These are phyloP conservation scores for Spiraea crenata DNA, from an alignment of 331 rosid species.

Conservation along the genomic window DNA sequence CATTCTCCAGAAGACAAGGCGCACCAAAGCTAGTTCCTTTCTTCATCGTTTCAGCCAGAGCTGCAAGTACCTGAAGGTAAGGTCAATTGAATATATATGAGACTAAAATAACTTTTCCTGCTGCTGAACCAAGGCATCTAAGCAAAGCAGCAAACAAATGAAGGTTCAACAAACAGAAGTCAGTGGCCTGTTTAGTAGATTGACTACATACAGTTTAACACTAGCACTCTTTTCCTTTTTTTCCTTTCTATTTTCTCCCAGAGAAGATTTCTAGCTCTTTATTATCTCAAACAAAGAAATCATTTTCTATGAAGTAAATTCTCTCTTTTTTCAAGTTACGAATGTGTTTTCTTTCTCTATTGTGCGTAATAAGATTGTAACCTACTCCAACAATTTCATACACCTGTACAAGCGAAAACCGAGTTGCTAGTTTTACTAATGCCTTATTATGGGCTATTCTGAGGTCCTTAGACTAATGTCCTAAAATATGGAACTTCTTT, in stretches of 20 bases:
- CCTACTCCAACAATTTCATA: neutral
- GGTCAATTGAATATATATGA: constrained; percentile 11
- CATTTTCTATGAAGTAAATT: neutral
- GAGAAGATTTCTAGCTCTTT: neutral
- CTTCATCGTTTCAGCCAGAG: constrained; percentile 84
- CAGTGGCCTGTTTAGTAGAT: neutral
- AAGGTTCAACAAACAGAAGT: neutral
- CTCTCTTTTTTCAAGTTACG: neutral
- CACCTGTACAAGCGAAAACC: neutral
- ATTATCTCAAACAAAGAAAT: neutral
- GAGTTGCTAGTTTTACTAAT: neutral
- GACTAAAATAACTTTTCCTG: neutral
- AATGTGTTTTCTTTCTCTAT: neutral
- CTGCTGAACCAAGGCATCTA: neutral
- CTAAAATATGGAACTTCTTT: no score
- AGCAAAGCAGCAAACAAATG: neutral
- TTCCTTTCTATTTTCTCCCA: neutral
- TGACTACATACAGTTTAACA: neutral
- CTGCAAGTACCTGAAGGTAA: constrained; percentile 75
- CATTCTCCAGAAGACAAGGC: constrained; percentile 81
- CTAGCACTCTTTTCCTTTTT: neutral
- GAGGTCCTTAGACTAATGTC: neutral
- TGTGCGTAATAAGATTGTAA: neutral
- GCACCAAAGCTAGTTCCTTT: constrained; percentile 99
- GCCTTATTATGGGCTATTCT: neutral